Evolutionary conservation across 768 basidiomycete genomes (phyloP), one percentile per base, ranked within the genome.

Genomic region (Russula sp.): DNA sequence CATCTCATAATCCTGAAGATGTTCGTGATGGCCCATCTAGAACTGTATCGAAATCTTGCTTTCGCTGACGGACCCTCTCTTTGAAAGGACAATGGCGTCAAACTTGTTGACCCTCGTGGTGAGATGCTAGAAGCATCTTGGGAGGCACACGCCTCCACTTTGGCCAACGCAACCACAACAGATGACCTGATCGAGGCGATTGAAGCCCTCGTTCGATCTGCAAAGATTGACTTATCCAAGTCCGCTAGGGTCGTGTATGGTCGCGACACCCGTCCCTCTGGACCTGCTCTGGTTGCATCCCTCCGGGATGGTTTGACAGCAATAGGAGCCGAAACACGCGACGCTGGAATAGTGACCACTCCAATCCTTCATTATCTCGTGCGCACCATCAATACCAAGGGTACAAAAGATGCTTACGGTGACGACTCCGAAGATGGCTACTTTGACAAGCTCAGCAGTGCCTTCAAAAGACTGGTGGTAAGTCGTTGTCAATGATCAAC

Each of bases 351-450:
- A 50, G 89, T 89, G 2, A 96, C 96, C 1, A 99, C 97, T 0
- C 97, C 97, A 2, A 85, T 97, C 59, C 82, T 99, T 42, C 97
- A 99, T 74, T 98, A 99, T 73, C 82, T 98, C 57, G 95, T 98
- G 45, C 82, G 87, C 70, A 83, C 89, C 32, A 88, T 89, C 74
- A 99, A 99, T 73, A 92, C 91, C 52, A 84, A 88, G 71, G 88
- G 84, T 48, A 88, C 86, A 2, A 80, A 80, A 53, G 88, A 92
- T 44, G 82, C 81, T 61, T 92, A 91, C 68, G 94, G 96, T 1
- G 82, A 84, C 27, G 88, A 90, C 64, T 84, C 90, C 0, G 84
- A 88, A 63, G 82, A 89, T 56, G 94, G 88, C 18, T 99, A 99
- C 73, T 86, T 86, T 68, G 72, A 77, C 66, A 98, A 96, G 76